Evolutionary conservation across 495 filamentous ascomycete species (phyloP), one percentile per base, ranked within the genome.

Genomic region (Lasiosphaeris hirsuta): DNA sequence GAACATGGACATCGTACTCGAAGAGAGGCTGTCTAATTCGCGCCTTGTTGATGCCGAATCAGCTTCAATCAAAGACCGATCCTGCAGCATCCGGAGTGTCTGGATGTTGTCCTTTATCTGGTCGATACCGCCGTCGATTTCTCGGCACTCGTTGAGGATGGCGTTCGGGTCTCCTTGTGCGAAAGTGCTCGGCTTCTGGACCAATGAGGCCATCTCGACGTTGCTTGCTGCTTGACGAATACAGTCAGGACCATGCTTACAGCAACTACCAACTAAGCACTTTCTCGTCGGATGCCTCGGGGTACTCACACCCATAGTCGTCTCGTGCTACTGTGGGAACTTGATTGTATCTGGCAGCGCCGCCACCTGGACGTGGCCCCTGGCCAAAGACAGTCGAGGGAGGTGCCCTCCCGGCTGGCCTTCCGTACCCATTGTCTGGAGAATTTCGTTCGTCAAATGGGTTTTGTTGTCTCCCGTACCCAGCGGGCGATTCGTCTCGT

Each of bases 1-100:
- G 71, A 95, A 96, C 23, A 83, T 75, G 43, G 82, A 84, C 81
- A 94, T 95, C 60, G 91, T 91, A 58, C 92, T 84, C 19, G 86
- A 69, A 59, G 78, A 79, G 38, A 86, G 66, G 42, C 65, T 61
- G 46, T 89, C 85, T 37, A 92, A 72, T 60, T 86, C 74, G 34
- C 76, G 70, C 57, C 81, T 81, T 41, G 78, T 78, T 19, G 73
- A 71, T 39, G 77, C 77, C 40, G 75, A 75, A 60, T 85, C 81
- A 46, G 83, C 74, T 59, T 88, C 85, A 59, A 81, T 77, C 51
- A 87, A 77, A 23, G 79, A 77, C 51, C 75, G 71, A 40, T 79
- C 73, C 60, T 91, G 87, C 23, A 85, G 74, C 54, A 72, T 71
- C 40, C 72, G 74, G 11, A 92, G 80, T 38, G 79, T 71, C 51